phyloP scores from a whole-genome alignment of 1,284 basidiomycete species.

The Mycena sp. region DNA sequence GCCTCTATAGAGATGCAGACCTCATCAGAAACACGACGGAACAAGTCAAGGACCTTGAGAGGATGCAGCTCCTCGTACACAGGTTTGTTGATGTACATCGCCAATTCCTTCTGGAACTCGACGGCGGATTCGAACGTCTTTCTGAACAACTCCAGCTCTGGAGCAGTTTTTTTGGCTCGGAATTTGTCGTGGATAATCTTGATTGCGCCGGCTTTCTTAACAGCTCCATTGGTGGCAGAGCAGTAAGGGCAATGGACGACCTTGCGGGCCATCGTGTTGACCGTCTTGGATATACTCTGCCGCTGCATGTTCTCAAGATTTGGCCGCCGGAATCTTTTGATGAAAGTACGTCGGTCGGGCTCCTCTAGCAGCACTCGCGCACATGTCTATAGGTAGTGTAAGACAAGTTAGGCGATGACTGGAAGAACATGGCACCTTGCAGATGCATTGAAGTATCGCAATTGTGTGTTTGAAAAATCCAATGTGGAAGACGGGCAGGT shows the following conservation, averaged over 20 bases:
- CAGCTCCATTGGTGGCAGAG: conserved; percentile 91
- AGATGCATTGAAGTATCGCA: conserved; percentile 93
- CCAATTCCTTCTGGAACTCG: conserved; percentile 89
- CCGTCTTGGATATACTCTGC: conserved; percentile 87
- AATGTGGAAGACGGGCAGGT: conserved; percentile 97
- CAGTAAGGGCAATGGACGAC: conserved; percentile 95
- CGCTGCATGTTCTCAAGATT: conserved; percentile 96
- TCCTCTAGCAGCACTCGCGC: conserved; percentile 94
- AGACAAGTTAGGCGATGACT: not conserved
- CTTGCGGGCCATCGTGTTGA: conserved; percentile 91
- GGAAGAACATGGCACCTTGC: conserved; percentile 72
- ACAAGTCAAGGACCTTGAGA: conserved; percentile 92
- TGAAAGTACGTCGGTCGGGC: conserved; percentile 83
- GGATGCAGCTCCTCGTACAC: conserved; percentile 96
- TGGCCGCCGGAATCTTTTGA: conserved; percentile 90
- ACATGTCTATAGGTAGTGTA: conserved; percentile 73
- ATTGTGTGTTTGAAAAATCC: conserved; percentile 98
- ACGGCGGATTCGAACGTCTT: conserved; percentile 86
- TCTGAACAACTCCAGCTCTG: conserved; percentile 91
- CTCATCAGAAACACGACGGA: conserved; percentile 93
- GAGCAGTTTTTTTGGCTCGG: conserved; percentile 92
- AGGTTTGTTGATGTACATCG: conserved; percentile 88
- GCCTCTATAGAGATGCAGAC: conserved; percentile 48
- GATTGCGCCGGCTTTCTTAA: conserved; percentile 95
- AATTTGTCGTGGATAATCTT: conserved; percentile 99